Percentiles rank a stretch among this genome's conserved stretches.
These are phyloP conservation scores for Mariannaea elegans DNA, from an alignment of 2,329 filamentous ascomycete genomes.

Conservation along the genomic window DNA sequence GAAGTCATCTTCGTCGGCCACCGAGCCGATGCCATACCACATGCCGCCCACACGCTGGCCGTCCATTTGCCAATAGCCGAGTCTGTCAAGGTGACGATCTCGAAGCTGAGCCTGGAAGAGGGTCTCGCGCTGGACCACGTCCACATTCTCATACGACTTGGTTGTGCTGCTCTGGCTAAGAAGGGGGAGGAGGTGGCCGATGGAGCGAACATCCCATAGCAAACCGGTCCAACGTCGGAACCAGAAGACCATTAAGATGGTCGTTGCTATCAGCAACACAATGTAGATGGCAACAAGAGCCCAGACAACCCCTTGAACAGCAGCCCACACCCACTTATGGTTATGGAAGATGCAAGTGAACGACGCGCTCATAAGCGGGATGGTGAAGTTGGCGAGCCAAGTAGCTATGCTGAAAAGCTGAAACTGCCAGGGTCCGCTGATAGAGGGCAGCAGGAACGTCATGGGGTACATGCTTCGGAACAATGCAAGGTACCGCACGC, in stretches of 20 bases:
- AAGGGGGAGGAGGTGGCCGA: slow-evolving; percentile 83
- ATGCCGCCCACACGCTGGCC: slow-evolving; percentile 69
- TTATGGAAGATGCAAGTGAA: slow-evolving; percentile 72
- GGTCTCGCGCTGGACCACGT: slow-evolving; percentile 57
- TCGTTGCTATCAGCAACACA: slow-evolving; percentile 66
- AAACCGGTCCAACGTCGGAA: slow-evolving; percentile 74
- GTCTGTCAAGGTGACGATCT: slow-evolving; percentile 69
- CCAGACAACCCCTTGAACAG: slow-evolving; percentile 83
- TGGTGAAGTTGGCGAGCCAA: slow-evolving; percentile 81
- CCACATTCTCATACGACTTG: slow-evolving; percentile 75
- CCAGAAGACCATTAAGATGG: slow-evolving; percentile 69
- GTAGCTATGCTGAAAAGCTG: slow-evolving; percentile 73
- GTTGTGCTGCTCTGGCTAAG: slow-evolving; percentile 83
- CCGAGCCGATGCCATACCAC: slow-evolving; percentile 80
- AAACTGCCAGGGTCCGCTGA: slow-evolving; percentile 71
- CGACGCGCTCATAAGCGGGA: slow-evolving; percentile 81
- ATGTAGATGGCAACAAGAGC: slow-evolving; percentile 78
- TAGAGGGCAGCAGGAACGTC: slow-evolving; percentile 69
- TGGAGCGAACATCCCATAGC: slow-evolving; percentile 83
- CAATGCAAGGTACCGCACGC: slow-evolving; percentile 69
- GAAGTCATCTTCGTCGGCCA: slow-evolving; percentile 41
- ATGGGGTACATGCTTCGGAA: slow-evolving; percentile 75
- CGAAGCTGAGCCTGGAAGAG: slow-evolving; percentile 63
- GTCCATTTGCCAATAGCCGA: slow-evolving; percentile 87
- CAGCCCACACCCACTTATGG: slow-evolving; percentile 79